Conservation (phyloP, 164 flowering plant genomes). For the Chimonanthus praecox region DNA sequence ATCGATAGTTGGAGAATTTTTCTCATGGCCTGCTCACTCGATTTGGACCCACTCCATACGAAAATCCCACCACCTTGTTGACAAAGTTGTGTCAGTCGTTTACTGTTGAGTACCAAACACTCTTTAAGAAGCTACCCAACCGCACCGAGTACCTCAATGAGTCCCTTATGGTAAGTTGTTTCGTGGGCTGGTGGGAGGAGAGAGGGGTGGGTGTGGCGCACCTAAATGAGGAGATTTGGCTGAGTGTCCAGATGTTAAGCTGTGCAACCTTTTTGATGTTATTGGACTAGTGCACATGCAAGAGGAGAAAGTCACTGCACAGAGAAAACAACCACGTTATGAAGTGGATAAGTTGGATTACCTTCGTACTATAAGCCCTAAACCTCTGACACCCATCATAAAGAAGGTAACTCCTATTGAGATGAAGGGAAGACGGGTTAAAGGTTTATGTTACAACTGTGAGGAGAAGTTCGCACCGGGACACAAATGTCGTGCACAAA, state of each 20-base stretch:
- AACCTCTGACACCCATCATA: not conserved
- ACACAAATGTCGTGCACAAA: not conserved
- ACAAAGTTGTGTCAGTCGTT: not conserved
- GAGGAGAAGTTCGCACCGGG: not conserved
- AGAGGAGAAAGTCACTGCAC: not conserved
- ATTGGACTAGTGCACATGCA: not conserved
- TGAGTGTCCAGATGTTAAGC: too few relatives aligned
- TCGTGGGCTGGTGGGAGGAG: too few relatives aligned
- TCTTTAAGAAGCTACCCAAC: too few relatives aligned
- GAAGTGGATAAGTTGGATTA: not conserved
- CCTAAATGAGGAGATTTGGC: too few relatives aligned
- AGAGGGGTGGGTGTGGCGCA: too few relatives aligned
- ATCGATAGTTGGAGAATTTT: not conserved
- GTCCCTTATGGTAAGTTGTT: too few relatives aligned
- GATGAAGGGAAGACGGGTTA: not conserved
- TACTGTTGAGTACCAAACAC: not conserved
- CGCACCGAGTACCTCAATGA: too few relatives aligned
- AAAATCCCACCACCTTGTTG: not conserved
- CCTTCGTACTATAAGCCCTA: not conserved
- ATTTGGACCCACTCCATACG: not conserved
- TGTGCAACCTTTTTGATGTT: not conserved
- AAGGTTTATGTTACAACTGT: not conserved
- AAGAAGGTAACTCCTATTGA: not conserved
- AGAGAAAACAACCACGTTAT: not conserved
- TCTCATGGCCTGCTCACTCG: not conserved